Evolutionary conservation across 768 basidiomycete species (phyloP).

Genomic region (Russula sp.): DNA sequence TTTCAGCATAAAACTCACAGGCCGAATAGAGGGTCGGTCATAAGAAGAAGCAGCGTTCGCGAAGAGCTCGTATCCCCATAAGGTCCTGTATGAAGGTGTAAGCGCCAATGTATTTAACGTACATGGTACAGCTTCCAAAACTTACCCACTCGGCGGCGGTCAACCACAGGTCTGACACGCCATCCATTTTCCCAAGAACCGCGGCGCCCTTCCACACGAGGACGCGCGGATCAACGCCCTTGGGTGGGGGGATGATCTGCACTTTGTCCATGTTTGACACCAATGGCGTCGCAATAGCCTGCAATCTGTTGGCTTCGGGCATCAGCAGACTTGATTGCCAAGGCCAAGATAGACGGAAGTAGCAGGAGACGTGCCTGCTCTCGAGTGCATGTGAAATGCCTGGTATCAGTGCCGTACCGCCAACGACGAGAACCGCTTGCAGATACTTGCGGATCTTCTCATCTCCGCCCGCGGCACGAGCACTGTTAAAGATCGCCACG

Average conservation of each 20-base stretch:
- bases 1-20: neutral
- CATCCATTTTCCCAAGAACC: slow-evolving; percentile 89
- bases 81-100: slow-evolving; percentile 43
- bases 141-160: slow-evolving; percentile 80
- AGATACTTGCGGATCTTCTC: slow-evolving; percentile 88
- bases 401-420: slow-evolving; percentile 72
- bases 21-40: slow-evolving; percentile 28
- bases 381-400: slow-evolving; percentile 83
- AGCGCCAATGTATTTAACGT: neutral
- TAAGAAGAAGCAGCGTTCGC: slow-evolving; percentile 76
- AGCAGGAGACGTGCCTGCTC: slow-evolving; percentile 54
- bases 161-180: slow-evolving; percentile 84
- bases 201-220: slow-evolving; percentile 94
- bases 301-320: slow-evolving; percentile 39
- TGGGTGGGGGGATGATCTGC: slow-evolving; percentile 88
- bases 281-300: slow-evolving; percentile 78
- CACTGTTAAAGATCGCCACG: slow-evolving; percentile 87
- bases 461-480: slow-evolving; percentile 79
- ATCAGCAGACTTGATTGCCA: neutral
- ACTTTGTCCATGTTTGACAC: slow-evolving; percentile 83
- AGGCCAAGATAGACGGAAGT: neutral
- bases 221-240: slow-evolving; percentile 83
- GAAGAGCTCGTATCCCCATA: slow-evolving; percentile 73
- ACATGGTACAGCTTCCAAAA: slow-evolving; percentile 11
- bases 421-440: slow-evolving; percentile 80